Base-by-base conservation (phyloP, 148 eudicot genomes). In the Amaranthus palmeri region DNA sequence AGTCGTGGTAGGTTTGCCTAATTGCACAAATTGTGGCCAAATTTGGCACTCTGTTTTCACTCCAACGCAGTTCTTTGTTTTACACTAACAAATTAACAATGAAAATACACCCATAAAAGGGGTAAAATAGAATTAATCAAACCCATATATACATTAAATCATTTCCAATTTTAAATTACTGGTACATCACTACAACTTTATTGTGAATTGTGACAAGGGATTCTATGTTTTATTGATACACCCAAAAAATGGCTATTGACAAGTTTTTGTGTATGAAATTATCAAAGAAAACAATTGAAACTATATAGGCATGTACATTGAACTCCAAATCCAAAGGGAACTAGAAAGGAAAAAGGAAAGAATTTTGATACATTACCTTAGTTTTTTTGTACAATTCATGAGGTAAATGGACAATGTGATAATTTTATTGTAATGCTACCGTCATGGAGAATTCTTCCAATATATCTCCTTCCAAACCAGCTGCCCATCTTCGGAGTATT, bases 401-500 rank as follows among this genome's bases (percentile, higher is more conserved):
- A 73, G n/a, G 15, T 14, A 54, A 54, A 56, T 58, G 48, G 40
- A 41, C 2, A 11, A 42, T 54, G 42, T 25, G 36, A 25, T 25
- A 25, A 25, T 25, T 25, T 25, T 25, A 25, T 43, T 72, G 76
- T 65, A 72, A 57, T 65, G 72, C 82, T 75, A 76, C 74, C 47
- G 81, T 66, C 77, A 88, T 68, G 6, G 87, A 81, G 48, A 81
- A 76, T 10, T 67, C 87, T 18, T 79, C 72, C 58, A 68, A 40
- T 4, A 68, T 79, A 51, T 80, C 80, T 7, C 79, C 90, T 60
- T 87, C 86, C 62, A 87, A 50, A 6, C 97, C 98, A 10, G 91
- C 91, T 0, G 91, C 92, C 98, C 98, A 93, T 70, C 98, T 77
- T 66, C 96, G 80, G 5, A 93, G 74, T 41, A 91, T 86, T 78